Base-by-base conservation (phyloP, 1,139 yeast genomes). In the Trichomonascaceae sp. region DNA sequence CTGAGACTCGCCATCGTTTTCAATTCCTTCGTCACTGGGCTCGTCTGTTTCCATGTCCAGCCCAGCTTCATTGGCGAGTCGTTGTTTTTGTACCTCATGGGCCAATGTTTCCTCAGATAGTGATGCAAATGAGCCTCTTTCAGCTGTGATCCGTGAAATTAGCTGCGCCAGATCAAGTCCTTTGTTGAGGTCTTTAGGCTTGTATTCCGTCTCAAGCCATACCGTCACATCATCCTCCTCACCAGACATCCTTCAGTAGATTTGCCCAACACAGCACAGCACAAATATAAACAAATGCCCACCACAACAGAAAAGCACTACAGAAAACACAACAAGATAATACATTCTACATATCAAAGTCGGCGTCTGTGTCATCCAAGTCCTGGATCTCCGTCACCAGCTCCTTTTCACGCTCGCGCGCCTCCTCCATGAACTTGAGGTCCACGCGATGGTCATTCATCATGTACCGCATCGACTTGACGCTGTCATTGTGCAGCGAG, bases 381-480 rank as follows among this genome's bases (percentile, higher is more conserved):
- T 56, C 60, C 41, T 61, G 65, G 32, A 62, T 54, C 48, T 60
- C 66, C 26, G 56, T 56, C 17, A 60, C 65, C 30, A 61, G 55
- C 43, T 69, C 74, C 45, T 67, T 69, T 43, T 69, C 75, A 31
- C 73, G 59, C 44, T 69, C 73, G 13, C 73, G 60, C 5, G 71
- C 75, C 46, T 71, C 74, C 41, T 71, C 69, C 30, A 72, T 76
- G 27, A 67, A 69, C 45, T 71, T 66, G 37, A 65, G 56, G 37
- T 69, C 74, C 13, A 56, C 62, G 29, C 71, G 60, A 39, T 65
- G 67, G 29, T 65, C 67, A 29, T 62, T 57, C 42, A 54, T 50
- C 45, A 96, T 93, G 58, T 81, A 92, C 50, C 97, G 74, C 97
- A 92, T 85, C 15, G 94, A 84, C 62, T 84, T 81, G 38, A 89